Evolutionary conservation across 2,329 filamentous ascomycete species (phyloP), one percentile per base, ranked within the genome.

Genomic region (Colletotrichum cuscutae): DNA sequence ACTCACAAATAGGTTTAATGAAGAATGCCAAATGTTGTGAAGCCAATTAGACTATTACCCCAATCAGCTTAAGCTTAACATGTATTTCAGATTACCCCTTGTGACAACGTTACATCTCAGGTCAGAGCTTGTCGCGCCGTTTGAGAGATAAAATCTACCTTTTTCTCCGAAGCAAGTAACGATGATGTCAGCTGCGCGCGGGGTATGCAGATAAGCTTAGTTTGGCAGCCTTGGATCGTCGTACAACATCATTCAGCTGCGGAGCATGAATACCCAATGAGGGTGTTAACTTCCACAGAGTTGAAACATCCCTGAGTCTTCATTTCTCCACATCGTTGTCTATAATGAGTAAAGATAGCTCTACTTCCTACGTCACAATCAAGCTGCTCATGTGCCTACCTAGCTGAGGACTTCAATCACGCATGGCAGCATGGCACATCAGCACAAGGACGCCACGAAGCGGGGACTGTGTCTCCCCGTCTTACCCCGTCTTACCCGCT

Each of bases 261-360:
- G 42, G 19, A 19, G 24, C 2, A 24, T 2, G 24, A 1, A 24
- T 24, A 24, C 24, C 24, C 2, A 24, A 24, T 24, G 6, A 46
- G 42, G 42, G 42, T n/a, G 19, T 46, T 4, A 3, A 46, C 19
- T 9, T 7, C 15, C 8, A 1, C 15, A n/a, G 6, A 46, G 42
- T 19, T 46, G 42, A 46, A 4, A n/a, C 8, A 46, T 46, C 42
- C 42, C 42, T 46, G 42, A 24, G 24, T 24, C 24, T 24, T 24
- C 24, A 15, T 4, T 46, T 7, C n/a, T 19, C 19, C 42, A 46
- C 19, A n/a, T 7, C 6, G 6, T n/a, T 46, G 19, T 4, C 19
- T 1, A n/a, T 3, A 46, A 19, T 1, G 19, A 1, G 2, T 3
- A 7, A n/a, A 19, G 1, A n/a, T n/a, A 4, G 42, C 42, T 46